Evolutionary conservation across 2,329 filamentous ascomycete genomes (phyloP).

Genomic region (Neonectria sp.): DNA sequence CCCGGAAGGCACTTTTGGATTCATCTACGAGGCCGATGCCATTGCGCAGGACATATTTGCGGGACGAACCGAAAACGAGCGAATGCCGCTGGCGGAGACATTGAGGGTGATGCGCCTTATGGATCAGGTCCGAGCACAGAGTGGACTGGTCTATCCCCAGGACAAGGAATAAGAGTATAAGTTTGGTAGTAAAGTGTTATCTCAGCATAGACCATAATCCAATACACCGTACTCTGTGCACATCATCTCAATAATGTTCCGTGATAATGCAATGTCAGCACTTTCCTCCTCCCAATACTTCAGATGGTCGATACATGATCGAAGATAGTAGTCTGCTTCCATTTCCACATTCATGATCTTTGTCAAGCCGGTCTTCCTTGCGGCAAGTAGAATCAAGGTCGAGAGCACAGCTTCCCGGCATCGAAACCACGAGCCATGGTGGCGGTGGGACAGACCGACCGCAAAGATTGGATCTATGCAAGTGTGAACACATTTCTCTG

Average conservation of each 20-base stretch:
- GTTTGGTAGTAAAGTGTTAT: not conserved
- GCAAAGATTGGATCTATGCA: constrained; percentile 12
- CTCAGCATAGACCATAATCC: not conserved
- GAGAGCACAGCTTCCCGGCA: not conserved
- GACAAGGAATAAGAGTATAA: constrained; percentile 2
- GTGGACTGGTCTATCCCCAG: constrained; percentile 19
- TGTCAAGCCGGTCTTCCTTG: constrained; percentile 13
- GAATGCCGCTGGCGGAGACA: constrained; percentile 62
- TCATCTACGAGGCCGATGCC: constrained; percentile 61
- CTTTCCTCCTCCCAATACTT: constrained; percentile 25
- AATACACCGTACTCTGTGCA: constrained; percentile 4
- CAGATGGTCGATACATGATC: not conserved
- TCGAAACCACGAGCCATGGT: constrained; percentile 24
- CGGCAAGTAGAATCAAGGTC: constrained; percentile 7
- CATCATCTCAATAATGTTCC: constrained; percentile 21
- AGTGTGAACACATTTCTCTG: constrained; percentile 14
- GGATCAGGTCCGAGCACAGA: constrained; percentile 58
- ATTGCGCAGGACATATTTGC: constrained; percentile 56
- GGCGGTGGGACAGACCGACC: constrained; percentile 7
- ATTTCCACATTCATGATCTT: constrained; percentile 17
- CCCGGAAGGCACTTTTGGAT: constrained; percentile 53
- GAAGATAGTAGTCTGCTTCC: constrained; percentile 15
- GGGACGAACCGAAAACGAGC: constrained; percentile 55
- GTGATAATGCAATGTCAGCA: constrained; percentile 7
- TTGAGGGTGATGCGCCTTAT: constrained; percentile 62